These are phyloP conservation scores for Lentinula lateritia DNA, from an alignment of 768 basidiomycete genomes.

Conservation along the genomic window DNA sequence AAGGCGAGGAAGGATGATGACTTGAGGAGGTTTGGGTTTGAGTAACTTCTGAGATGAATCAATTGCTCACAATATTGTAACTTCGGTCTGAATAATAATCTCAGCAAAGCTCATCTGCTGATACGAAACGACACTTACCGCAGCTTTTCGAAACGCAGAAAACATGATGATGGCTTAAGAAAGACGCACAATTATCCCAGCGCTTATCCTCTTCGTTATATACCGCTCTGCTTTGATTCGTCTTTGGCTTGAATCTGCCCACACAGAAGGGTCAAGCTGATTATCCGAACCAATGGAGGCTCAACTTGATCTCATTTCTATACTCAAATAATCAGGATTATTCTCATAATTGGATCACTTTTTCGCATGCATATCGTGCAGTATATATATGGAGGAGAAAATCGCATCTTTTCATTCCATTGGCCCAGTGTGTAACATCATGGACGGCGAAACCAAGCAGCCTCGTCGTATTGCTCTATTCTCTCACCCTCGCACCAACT, in stretches of 20 bases:
- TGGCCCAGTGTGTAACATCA: neutral
- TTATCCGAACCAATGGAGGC: neutral
- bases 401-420: neutral
- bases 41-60: neutral
- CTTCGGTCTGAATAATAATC: slow-evolving; percentile 33
- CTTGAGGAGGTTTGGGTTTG: slow-evolving; percentile 25
- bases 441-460: neutral
- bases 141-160: neutral
- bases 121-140: neutral
- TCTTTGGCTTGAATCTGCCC: neutral
- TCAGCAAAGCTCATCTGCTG: too few species aligned
- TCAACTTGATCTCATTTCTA: neutral
- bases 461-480: neutral
- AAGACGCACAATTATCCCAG: neutral
- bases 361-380: too few species aligned
- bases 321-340: neutral
- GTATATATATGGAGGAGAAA: neutral
- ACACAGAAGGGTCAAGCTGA: neutral
- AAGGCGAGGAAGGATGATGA: slow-evolving; percentile 60
- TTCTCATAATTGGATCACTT: neutral
- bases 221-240: neutral
- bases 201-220: neutral
- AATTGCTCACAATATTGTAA: slow-evolving; percentile 58
- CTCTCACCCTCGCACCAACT: slow-evolving; percentile 1
- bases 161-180: slow-evolving; percentile 1